A percentile compares a stretch with the other conserved stretches of the same genome.
Evolutionary conservation across 352 stramenopile genomes (phyloP).

Genomic region (Blastocystis sp.): DNA sequence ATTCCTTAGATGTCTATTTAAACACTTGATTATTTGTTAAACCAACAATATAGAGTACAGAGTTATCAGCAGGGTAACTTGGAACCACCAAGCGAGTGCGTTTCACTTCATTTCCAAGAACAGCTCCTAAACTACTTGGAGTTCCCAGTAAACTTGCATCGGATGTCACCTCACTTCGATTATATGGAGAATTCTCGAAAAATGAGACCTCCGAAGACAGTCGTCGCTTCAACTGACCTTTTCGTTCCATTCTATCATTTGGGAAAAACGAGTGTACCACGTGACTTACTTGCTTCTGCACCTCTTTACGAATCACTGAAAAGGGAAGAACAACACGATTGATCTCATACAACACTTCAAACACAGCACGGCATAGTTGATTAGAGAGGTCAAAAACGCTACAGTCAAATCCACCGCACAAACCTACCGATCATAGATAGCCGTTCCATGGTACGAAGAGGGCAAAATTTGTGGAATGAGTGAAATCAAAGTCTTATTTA

Average conservation of each 20-base stretch:
- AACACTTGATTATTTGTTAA: background rate
- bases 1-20: too few species aligned
- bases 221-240: background rate
- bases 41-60: background rate
- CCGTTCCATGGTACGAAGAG: background rate
- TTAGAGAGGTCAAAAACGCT: slow-evolving; percentile 37
- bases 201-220: background rate
- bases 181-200: slow-evolving; percentile 6
- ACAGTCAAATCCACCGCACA: background rate
- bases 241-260: background rate
- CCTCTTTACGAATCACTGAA: background rate
- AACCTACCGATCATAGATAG: background rate
- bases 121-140: slow-evolving; percentile 1
- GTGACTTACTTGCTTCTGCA: slow-evolving; percentile 7
- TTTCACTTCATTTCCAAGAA: slow-evolving; percentile 12
- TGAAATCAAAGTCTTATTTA: slow-evolving; percentile 5
- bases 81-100: background rate
- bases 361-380: background rate
- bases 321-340: background rate
- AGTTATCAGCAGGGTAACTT: background rate
- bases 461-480: background rate
- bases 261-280: slow-evolving; percentile 11
- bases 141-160: slow-evolving; percentile 17
- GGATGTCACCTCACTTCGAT: background rate
- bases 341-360: slow-evolving; percentile 2